Percentiles rank a stretch among this genome's conserved stretches.
These are phyloP conservation scores for Hirsutella thompsonii DNA, from an alignment of 2,329 filamentous ascomycete species.

Conservation along the genomic window DNA sequence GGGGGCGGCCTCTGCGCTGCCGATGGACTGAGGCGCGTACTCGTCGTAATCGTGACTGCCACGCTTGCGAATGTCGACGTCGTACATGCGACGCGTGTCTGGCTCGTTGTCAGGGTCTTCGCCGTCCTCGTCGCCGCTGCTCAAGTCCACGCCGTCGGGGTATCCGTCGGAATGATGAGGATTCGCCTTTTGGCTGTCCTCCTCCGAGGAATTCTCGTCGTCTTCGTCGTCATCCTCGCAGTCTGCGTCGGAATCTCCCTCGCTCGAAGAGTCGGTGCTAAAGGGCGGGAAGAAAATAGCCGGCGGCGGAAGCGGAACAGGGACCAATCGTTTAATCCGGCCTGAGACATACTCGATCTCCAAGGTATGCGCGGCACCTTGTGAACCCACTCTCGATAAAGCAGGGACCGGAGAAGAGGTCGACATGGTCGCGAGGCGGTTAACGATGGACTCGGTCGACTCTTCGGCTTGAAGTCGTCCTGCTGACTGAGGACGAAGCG, in stretches of 20 bases:
- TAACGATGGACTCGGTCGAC: conserved; percentile 26
- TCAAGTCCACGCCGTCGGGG: conserved; percentile 24
- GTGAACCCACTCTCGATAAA: conserved; percentile 1
- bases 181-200: conserved; percentile 19
- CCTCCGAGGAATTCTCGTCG: conserved; percentile 14
- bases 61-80: conserved; percentile 4
- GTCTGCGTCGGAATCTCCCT: conserved; percentile 14
- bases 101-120: conserved; percentile 24
- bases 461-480: conserved; percentile 10
- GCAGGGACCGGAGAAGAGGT: conserved; percentile 20
- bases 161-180: conserved; percentile 27
- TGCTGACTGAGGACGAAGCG: neutral
- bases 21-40: conserved; percentile 10
- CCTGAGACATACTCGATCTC: conserved; percentile 33
- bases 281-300: conserved; percentile 37
- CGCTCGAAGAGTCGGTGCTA: conserved; percentile 25
- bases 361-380: conserved; percentile 9
- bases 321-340: conserved; percentile 28
- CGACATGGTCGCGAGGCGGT: conserved; percentile 27
- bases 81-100: conserved; percentile 17
- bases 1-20: conserved; percentile 20
- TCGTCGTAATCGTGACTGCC: neutral
- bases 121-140: conserved; percentile 27
- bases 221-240: conserved; percentile 17
- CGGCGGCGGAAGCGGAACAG: conserved; percentile 37